These are phyloP conservation scores for Waltergamsia citrina DNA, from an alignment of 2,329 filamentous ascomycete genomes.

Conservation along the genomic window DNA sequence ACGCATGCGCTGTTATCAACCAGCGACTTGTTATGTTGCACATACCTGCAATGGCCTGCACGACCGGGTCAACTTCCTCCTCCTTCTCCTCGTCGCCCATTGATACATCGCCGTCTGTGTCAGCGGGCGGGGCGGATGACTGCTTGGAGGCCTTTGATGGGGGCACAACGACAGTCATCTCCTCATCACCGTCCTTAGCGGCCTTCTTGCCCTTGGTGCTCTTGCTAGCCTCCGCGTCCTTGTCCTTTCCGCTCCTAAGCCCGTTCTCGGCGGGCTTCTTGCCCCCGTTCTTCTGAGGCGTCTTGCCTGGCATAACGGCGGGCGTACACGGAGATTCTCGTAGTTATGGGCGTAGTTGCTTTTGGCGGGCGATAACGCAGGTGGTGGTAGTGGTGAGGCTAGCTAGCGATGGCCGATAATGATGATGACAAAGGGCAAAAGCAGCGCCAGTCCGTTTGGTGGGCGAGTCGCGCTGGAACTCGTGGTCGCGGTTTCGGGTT, in stretches of 20 bases:
- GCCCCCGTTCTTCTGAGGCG: conserved; percentile 63
- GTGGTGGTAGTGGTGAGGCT: conserved; percentile 1
- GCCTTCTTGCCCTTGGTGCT: conserved; percentile 51
- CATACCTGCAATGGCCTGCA: conserved; percentile 52
- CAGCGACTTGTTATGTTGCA: no score
- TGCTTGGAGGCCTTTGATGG: conserved; percentile 57
- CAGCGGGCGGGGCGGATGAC: conserved; percentile 44
- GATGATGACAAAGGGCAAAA: conserved; percentile 9
- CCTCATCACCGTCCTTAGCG: conserved; percentile 59
- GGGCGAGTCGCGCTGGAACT: background rate
- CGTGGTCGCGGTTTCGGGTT: background rate
- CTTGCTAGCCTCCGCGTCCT: conserved; percentile 54
- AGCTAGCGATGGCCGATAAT: conserved; percentile 3
- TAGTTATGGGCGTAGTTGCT: no score
- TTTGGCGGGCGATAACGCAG: conserved; percentile 2
- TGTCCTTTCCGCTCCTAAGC: conserved; percentile 59
- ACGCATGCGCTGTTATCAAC: no score
- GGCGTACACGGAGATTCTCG: conserved; percentile 3
- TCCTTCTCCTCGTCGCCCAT: conserved; percentile 56
- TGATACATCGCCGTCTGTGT: conserved; percentile 59
- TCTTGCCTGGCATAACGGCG: conserved; percentile 59
- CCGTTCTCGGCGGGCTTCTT: conserved; percentile 60
- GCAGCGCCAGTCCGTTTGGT: no score
- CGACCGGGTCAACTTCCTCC: conserved; percentile 51
- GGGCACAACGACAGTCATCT: conserved; percentile 76